Conservation (phyloP, 1,284 basidiomycete species). For the Leccinum griseonigrum region DNA sequence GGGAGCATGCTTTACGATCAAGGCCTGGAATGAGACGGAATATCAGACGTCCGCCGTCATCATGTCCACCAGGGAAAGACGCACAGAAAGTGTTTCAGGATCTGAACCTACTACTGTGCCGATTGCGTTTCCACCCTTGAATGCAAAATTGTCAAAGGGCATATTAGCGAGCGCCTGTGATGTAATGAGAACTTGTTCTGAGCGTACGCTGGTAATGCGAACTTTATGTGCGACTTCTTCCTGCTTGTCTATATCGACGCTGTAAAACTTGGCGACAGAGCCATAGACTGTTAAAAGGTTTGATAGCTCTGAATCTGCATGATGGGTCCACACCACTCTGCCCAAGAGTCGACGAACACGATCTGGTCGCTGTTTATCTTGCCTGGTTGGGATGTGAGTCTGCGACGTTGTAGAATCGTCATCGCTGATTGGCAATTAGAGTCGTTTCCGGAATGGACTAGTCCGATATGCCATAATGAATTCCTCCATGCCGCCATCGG, state of each 20-base stretch:
- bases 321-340: slow-evolving; percentile 10
- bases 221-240: slow-evolving; percentile 8
- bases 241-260: slow-evolving; percentile 1
- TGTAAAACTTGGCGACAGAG: slow-evolving; percentile 12
- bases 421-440: background rate
- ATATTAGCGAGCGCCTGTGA: no score
- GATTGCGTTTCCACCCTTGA: slow-evolving; percentile 11
- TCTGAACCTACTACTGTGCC: slow-evolving; percentile 3
- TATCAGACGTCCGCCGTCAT: background rate
- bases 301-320: slow-evolving; percentile 7
- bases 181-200: no score
- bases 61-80: background rate
- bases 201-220: slow-evolving; percentile 4
- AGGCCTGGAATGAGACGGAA: background rate
- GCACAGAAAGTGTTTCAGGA: slow-evolving; percentile 3
- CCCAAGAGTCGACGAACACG: slow-evolving; percentile 14
- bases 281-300: slow-evolving; percentile 2
- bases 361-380: slow-evolving; percentile 10
- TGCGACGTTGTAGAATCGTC: slow-evolving; percentile 1
- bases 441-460: no score
- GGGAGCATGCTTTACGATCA: slow-evolving; percentile 12
- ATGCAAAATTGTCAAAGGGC: background rate
- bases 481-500: no score
- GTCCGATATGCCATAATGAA: no score
- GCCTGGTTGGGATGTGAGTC: no score